Evolutionary conservation across 768 basidiomycete species (phyloP).

Genomic region (Coprinellus micaceus): DNA sequence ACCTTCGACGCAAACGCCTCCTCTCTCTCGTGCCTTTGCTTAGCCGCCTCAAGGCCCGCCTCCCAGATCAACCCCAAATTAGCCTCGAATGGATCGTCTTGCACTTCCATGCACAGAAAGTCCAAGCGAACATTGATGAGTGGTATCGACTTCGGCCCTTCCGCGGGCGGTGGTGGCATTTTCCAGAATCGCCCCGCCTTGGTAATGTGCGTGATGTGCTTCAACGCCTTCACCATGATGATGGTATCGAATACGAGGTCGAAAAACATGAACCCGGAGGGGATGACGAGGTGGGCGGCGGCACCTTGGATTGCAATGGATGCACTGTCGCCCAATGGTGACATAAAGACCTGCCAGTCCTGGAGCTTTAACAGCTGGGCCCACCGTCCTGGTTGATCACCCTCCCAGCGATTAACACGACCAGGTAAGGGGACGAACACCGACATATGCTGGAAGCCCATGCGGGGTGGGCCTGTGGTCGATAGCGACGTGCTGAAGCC

Average conservation of each 20-base stretch:
- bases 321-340: slow-evolving; percentile 27
- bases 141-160: slow-evolving; percentile 71
- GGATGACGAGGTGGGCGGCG: slow-evolving; percentile 72
- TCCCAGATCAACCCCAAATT: slow-evolving; percentile 71
- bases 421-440: slow-evolving; percentile 57
- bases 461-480: slow-evolving; percentile 25
- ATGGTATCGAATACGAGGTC: slow-evolving; percentile 71
- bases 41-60: slow-evolving; percentile 68
- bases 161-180: slow-evolving; percentile 62
- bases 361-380: slow-evolving; percentile 68
- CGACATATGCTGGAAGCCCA: slow-evolving; percentile 40
- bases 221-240: slow-evolving; percentile 67
- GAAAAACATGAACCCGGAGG: slow-evolving; percentile 70
- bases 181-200: slow-evolving; percentile 46
- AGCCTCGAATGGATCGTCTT: slow-evolving; percentile 83
- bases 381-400: slow-evolving; percentile 48
- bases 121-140: slow-evolving; percentile 54
- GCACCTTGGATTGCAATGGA: slow-evolving; percentile 54
- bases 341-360: slow-evolving; percentile 42
- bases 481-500: slow-evolving; percentile 26
- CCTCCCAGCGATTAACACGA: slow-evolving; percentile 32
- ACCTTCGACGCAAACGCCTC: slow-evolving; percentile 80
- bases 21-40: slow-evolving; percentile 67
- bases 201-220: slow-evolving; percentile 62
- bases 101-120: slow-evolving; percentile 69